Percentiles rank a stretch among this genome's conserved stretches.
Evolutionary conservation across 2,329 filamentous ascomycete genomes (phyloP).

Genomic region (Verticillium nonalfalfae): DNA sequence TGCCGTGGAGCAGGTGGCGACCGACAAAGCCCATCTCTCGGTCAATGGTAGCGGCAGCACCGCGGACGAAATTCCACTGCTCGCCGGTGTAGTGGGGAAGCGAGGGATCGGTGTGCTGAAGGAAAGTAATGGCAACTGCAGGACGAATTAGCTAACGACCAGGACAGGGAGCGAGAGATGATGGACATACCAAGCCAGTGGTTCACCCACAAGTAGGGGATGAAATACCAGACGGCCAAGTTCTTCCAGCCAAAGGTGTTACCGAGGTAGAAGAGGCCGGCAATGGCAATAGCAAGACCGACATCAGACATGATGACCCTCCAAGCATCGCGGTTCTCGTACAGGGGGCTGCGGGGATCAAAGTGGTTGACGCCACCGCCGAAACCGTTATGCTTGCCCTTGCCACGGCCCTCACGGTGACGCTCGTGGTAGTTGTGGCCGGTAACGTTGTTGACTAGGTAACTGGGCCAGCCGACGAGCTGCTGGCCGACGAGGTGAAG

Average conservation of each 20-base stretch:
- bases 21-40: conserved; percentile 97
- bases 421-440: conserved; percentile 92
- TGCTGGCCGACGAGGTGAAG: conserved; percentile 75
- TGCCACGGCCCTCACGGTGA: conserved; percentile 87
- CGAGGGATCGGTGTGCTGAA: conserved; percentile 93
- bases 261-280: conserved; percentile 61
- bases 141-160: background rate
- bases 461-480: conserved; percentile 87
- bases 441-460: conserved; percentile 86
- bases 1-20: conserved; percentile 84
- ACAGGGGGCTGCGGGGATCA: conserved; percentile 79
- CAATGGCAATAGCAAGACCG: conserved; percentile 60
- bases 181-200: conserved; percentile 85
- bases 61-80: conserved; percentile 89
- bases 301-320: conserved; percentile 83
- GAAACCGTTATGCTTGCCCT: conserved; percentile 82
- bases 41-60: conserved; percentile 91
- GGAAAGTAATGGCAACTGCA: conserved; percentile 91
- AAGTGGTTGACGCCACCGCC: conserved; percentile 91
- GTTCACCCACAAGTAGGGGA: conserved; percentile 97
- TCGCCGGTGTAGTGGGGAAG: conserved; percentile 86
- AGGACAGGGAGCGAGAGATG: background rate
- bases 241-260: conserved; percentile 79
- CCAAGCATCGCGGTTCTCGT: conserved; percentile 84
- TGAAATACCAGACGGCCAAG: conserved; percentile 87